Conservation (phyloP, 192 early-diverging fungal genomes). For the Backusella macrospora region DNA sequence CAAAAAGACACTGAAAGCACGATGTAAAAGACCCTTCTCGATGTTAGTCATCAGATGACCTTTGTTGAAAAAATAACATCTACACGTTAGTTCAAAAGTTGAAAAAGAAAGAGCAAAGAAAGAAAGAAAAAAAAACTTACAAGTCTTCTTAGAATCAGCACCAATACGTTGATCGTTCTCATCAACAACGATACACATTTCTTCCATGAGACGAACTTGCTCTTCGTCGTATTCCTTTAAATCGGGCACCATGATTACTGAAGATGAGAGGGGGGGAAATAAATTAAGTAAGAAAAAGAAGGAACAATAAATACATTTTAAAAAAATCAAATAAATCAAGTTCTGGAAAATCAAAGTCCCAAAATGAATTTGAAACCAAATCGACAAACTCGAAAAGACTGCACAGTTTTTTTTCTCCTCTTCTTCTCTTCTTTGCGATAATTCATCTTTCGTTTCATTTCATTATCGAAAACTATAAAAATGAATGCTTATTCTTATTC, state of each 20-base stretch:
- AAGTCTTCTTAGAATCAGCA: conserved; percentile 89
- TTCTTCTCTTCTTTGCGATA: too few relatives aligned
- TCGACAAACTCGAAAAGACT: neutral
- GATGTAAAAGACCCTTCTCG: conserved; percentile 80
- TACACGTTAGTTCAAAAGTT: neutral
- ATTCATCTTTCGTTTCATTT: too few relatives aligned
- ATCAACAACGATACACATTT: conserved; percentile 97
- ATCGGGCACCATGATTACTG: conserved; percentile 49
- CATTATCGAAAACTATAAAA: too few relatives aligned
- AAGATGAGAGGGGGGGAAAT: conserved; percentile 2
- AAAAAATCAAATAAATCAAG: neutral
- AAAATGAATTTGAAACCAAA: conserved; percentile 5
- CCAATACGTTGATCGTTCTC: conserved; percentile 83
- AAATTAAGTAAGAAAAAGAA: conserved; percentile 17
- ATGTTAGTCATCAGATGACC: conserved; percentile 98
- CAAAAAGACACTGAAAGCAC: conserved; percentile 96
- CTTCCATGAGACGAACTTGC: conserved; percentile 94
- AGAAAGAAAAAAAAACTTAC: conserved; percentile 52
- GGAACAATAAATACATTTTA: neutral
- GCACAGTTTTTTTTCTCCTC: too few relatives aligned
- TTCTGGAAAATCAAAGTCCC: neutral
- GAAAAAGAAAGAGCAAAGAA: neutral
- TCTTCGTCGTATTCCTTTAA: conserved; percentile 71
- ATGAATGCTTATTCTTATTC: neutral
- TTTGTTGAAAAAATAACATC: conserved; percentile 30